Evolutionary conservation across 2,329 filamentous ascomycete species (phyloP).

Genomic region (Xylogone sp.): DNA sequence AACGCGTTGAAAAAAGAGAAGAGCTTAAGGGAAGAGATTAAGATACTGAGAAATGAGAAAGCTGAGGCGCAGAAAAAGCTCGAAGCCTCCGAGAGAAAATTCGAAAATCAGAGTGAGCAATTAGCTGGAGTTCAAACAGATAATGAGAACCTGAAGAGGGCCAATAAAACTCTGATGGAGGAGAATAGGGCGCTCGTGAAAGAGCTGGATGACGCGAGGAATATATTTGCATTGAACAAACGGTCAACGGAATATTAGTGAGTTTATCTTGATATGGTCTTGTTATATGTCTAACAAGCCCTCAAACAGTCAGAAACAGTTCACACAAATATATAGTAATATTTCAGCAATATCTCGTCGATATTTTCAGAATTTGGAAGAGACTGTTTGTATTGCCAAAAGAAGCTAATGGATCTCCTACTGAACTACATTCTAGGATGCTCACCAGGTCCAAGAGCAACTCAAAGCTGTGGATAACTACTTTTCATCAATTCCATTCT

Average conservation of each 20-base stretch:
- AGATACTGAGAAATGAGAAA: neutral
- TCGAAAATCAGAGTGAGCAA: neutral
- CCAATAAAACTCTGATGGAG: neutral
- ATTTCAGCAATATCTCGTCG: constrained; percentile 5
- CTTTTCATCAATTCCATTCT: constrained; percentile 11
- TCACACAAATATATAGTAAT: constrained; percentile 3
- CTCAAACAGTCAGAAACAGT: neutral
- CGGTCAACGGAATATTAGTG: neutral
- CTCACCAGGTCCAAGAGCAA: constrained; percentile 2
- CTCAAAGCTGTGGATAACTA: constrained; percentile 5
- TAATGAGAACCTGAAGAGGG: neutral
- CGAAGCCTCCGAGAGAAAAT: neutral
- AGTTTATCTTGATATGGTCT: neutral
- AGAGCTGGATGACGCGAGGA: neutral
- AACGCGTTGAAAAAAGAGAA: neutral
- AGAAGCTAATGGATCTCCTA: neutral
- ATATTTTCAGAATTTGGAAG: constrained; percentile 1
- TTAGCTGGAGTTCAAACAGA: neutral
- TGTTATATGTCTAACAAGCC: neutral
- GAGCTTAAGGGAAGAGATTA: neutral
- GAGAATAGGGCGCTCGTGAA: neutral
- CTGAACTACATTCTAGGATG: neutral
- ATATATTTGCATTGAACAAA: neutral
- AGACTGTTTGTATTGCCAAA: neutral
- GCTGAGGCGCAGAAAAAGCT: neutral